phyloP scores from a whole-genome alignment of 2,329 filamentous ascomycete genomes.

The Monilinia aucupariae region DNA sequence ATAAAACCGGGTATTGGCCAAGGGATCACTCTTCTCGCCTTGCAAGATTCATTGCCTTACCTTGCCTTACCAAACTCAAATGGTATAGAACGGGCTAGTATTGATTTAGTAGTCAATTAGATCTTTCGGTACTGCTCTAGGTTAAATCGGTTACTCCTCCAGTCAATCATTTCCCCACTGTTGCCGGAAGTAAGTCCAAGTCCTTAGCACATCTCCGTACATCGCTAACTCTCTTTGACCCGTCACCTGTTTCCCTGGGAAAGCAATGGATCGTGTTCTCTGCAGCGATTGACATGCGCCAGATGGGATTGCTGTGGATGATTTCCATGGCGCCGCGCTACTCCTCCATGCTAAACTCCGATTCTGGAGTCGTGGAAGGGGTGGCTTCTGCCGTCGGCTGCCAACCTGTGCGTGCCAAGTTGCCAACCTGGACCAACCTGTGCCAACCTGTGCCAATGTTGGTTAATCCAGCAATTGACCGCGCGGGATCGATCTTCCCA shows the following conservation, averaged over 20 bases:
- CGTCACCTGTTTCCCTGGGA: constrained; percentile 10
- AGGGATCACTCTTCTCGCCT: too few relatives aligned
- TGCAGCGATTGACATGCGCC: neutral
- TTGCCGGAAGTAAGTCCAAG: neutral
- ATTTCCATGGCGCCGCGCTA: too few relatives aligned
- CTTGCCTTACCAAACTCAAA: neutral
- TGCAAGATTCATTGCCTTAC: neutral
- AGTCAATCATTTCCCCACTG: neutral
- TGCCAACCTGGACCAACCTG: too few relatives aligned
- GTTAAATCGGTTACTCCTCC: too few relatives aligned
- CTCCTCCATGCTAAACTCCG: too few relatives aligned
- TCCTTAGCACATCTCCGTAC: too few relatives aligned
- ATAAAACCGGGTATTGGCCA: neutral
- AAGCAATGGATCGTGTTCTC: constrained; percentile 1
- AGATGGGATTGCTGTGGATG: too few relatives aligned
- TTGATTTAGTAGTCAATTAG: neutral
- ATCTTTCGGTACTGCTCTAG: neutral
- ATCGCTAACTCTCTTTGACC: neutral
- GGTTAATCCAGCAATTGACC: neutral
- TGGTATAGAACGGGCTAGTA: neutral
- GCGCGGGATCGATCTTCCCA: constrained; percentile 9
- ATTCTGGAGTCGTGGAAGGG: too few relatives aligned
- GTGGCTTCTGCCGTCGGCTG: neutral
- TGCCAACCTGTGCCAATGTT: neutral
- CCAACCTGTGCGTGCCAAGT: too few relatives aligned